Evolutionary conservation across 257 asterid genomes (phyloP).

Genomic region (Ehretia macrophylla): DNA sequence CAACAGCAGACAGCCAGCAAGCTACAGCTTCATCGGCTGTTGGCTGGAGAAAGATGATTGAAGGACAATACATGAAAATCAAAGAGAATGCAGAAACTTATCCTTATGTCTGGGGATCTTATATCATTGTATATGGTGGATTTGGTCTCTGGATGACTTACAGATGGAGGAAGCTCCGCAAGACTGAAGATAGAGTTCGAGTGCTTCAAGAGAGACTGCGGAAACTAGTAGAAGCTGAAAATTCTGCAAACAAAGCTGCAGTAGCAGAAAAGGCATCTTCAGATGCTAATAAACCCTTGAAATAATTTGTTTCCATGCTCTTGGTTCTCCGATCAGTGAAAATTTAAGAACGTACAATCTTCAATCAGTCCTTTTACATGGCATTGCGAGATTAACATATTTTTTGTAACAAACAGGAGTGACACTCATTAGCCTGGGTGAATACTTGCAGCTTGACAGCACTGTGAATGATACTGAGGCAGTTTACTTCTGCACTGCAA

Average conservation of each 20-base stretch:
- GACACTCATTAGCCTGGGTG: too few relatives aligned
- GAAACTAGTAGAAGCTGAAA: constrained; percentile 45
- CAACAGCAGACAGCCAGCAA: constrained; percentile 30
- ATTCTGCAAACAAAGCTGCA: constrained; percentile 24
- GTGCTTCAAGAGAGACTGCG: constrained; percentile 64
- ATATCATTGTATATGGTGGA: constrained; percentile 68
- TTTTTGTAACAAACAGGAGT: too few relatives aligned
- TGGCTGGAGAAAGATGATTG: constrained; percentile 39
- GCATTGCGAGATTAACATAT: too few relatives aligned
- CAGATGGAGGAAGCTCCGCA: constrained; percentile 73
- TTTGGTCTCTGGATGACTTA: constrained; percentile 72
- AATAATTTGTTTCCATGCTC: background rate
- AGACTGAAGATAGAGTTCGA: constrained; percentile 70
- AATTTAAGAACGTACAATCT: too few relatives aligned
- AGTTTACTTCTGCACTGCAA: too few relatives aligned
- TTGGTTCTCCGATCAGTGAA: background rate
- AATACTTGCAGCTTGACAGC: too few relatives aligned
- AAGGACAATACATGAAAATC: constrained; percentile 36
- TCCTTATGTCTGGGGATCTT: constrained; percentile 93
- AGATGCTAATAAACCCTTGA: constrained; percentile 21
- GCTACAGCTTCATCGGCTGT: constrained; percentile 6
- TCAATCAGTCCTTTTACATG: too few relatives aligned
- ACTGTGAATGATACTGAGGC: too few relatives aligned
- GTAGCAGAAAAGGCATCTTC: constrained; percentile 24
- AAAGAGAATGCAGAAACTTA: constrained; percentile 74